Evolutionary conservation across 495 filamentous ascomycete genomes (phyloP).

Genomic region (Penicillium pancosmium): DNA sequence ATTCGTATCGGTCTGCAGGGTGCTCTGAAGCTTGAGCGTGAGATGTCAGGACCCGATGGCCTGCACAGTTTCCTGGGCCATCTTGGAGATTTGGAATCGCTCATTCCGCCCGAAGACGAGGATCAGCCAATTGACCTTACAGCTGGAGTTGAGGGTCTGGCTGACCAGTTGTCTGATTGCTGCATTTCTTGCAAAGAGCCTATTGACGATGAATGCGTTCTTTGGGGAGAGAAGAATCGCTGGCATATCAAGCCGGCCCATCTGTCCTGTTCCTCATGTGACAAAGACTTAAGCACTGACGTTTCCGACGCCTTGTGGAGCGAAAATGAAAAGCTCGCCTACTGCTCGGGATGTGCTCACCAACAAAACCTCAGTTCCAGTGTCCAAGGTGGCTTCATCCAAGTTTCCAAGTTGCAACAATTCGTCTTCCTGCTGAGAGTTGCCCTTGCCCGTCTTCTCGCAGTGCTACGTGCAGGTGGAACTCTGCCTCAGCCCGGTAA

Average conservation of each 20-base stretch:
- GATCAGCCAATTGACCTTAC: constrained; percentile 73
- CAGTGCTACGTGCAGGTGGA: constrained; percentile 80
- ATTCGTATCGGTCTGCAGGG: constrained; percentile 97
- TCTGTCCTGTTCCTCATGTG: constrained; percentile 74
- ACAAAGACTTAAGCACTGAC: constrained; percentile 66
- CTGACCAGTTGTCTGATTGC: constrained; percentile 78
- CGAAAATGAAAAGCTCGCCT: constrained; percentile 62
- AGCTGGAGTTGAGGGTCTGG: constrained; percentile 70
- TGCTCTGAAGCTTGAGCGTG: constrained; percentile 85
- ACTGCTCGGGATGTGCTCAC: constrained; percentile 69
- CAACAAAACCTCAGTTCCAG: constrained; percentile 48
- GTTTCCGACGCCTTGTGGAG: constrained; percentile 68
- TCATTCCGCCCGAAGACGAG: constrained; percentile 60
- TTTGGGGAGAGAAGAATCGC: constrained; percentile 66
- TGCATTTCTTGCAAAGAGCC: constrained; percentile 80
- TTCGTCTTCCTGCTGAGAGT: constrained; percentile 92
- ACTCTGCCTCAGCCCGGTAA: constrained; percentile 74
- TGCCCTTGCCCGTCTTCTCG: constrained; percentile 85
- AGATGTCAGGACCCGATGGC: constrained; percentile 71
- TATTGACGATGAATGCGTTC: constrained; percentile 90
- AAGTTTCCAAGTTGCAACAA: constrained; percentile 82
- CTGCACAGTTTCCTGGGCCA: constrained; percentile 80
- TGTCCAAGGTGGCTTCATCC: constrained; percentile 57
- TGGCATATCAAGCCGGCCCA: constrained; percentile 78
- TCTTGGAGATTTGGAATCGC: constrained; percentile 71